Evolutionary conservation across 2,329 filamentous ascomycete species (phyloP).

Genomic region (Fusarium proliferatum): DNA sequence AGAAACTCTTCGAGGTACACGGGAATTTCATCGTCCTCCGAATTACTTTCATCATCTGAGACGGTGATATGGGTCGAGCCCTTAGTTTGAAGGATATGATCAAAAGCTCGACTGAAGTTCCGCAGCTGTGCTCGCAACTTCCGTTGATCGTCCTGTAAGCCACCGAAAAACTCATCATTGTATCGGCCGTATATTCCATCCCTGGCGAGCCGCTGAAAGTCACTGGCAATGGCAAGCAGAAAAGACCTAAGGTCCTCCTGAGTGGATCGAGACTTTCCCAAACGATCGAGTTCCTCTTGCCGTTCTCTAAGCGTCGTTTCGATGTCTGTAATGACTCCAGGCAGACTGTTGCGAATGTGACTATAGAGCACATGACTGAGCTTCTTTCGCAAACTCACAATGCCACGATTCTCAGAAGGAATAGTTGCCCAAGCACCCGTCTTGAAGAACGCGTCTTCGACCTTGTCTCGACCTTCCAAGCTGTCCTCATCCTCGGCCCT

Average conservation of each 20-base stretch:
- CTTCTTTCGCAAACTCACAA: neutral
- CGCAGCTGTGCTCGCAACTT: slow-evolving; percentile 49
- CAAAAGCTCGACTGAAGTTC: slow-evolving; percentile 47
- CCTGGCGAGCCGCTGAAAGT: slow-evolving; percentile 49
- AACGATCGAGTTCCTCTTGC: neutral
- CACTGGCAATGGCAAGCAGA: slow-evolving; percentile 50
- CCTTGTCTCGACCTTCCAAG: slow-evolving; percentile 44
- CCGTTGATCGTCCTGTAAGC: slow-evolving; percentile 5
- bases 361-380: neutral
- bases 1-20: slow-evolving; percentile 47
- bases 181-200: slow-evolving; percentile 48
- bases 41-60: neutral
- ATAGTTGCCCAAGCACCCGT: slow-evolving; percentile 43
- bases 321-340: slow-evolving; percentile 38
- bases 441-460: slow-evolving; percentile 50
- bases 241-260: slow-evolving; percentile 47
- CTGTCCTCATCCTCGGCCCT: slow-evolving; percentile 49
- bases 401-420: neutral
- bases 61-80: slow-evolving; percentile 40
- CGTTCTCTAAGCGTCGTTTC: slow-evolving; percentile 38
- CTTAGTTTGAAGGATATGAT: slow-evolving; percentile 40
- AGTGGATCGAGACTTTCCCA: slow-evolving; percentile 10
- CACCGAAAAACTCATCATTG: slow-evolving; percentile 53
- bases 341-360: neutral
- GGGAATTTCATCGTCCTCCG: slow-evolving; percentile 18